phyloP scores from a whole-genome alignment of 2,329 filamentous ascomycete genomes.

The Podosphaera leucotricha region DNA sequence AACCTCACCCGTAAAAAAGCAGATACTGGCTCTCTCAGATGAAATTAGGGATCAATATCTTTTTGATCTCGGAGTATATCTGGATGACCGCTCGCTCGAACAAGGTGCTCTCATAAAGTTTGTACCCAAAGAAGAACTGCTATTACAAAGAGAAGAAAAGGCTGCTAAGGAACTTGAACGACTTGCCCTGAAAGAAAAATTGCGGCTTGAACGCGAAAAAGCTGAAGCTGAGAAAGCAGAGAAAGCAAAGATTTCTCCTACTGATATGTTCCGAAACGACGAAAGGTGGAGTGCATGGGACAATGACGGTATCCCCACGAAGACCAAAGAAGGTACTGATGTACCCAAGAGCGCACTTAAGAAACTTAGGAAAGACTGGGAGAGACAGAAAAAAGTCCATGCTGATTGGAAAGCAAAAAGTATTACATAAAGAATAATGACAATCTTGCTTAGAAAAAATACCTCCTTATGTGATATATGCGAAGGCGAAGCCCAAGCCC shows the following conservation, averaged over 20 bases:
- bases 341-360: constrained; percentile 59
- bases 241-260: constrained; percentile 30
- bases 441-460: no score
- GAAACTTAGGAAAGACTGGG: constrained; percentile 74
- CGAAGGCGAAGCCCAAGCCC: no score
- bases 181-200: constrained; percentile 31
- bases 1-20: constrained; percentile 33
- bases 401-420: constrained; percentile 28
- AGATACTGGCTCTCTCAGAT: constrained; percentile 56
- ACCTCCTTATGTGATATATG: no score
- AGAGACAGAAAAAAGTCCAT: constrained; percentile 67
- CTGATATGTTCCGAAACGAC: constrained; percentile 31
- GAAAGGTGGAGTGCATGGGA: constrained; percentile 56
- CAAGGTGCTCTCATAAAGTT: constrained; percentile 52
- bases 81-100: constrained; percentile 53
- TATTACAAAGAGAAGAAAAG: constrained; percentile 35
- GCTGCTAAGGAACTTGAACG: constrained; percentile 37
- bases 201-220: constrained; percentile 23
- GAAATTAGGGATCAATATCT: constrained; percentile 59
- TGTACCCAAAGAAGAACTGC: constrained; percentile 30
- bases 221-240: constrained; percentile 29
- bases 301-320: constrained; percentile 55
- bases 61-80: constrained; percentile 62
- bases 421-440: no score
- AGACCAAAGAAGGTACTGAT: constrained; percentile 54